Evolutionary conservation across 768 basidiomycete genomes (phyloP).

Genomic region (Tricholoma hemisulphureum): DNA sequence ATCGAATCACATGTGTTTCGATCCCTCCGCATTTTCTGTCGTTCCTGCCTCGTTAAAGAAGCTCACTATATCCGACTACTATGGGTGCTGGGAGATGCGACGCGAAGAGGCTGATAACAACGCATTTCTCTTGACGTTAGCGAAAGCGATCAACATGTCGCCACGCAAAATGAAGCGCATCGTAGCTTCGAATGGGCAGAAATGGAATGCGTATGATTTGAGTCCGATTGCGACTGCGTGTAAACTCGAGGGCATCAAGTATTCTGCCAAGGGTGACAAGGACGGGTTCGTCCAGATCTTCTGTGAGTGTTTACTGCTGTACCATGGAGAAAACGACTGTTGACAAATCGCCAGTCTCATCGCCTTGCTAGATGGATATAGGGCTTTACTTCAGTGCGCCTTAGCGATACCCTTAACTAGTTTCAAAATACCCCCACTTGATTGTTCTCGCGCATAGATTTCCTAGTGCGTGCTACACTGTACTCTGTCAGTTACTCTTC

Average conservation of each 20-base stretch:
- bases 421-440: background rate
- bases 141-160: conserved; percentile 11
- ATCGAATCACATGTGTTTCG: conserved; percentile 26
- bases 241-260: conserved; percentile 7
- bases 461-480: too few species aligned
- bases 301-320: conserved; percentile 9
- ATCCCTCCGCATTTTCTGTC: conserved; percentile 19
- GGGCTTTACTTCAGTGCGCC: too few species aligned
- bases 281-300: conserved; percentile 13
- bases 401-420: background rate
- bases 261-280: conserved; percentile 2
- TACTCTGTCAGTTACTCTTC: too few species aligned
- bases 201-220: conserved; percentile 3
- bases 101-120: conserved; percentile 9
- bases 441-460: too few species aligned
- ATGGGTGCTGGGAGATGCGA: conserved; percentile 17
- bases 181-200: conserved; percentile 5
- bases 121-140: conserved; percentile 15
- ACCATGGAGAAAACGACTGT: background rate
- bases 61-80: conserved; percentile 23
- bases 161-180: conserved; percentile 7
- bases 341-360: background rate
- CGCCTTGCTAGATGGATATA: background rate
- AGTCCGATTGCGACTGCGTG: conserved; percentile 5
- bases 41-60: conserved; percentile 19